Base-by-base conservation (phyloP, 495 filamentous ascomycete genomes). In the Trichoderma virens region DNA sequence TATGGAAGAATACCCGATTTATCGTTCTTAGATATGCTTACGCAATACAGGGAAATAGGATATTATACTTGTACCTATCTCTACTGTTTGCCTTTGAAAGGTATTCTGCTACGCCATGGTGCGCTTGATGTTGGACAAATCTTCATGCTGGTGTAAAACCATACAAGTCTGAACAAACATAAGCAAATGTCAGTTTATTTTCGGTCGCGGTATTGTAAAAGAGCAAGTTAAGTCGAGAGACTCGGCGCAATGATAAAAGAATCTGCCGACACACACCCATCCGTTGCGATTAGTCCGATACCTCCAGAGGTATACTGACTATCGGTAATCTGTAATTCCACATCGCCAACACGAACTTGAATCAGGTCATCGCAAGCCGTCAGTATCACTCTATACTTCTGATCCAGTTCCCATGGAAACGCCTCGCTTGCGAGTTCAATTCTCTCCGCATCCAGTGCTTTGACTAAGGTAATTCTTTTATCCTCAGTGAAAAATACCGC, bases 331-430 rank as follows among this genome's bases (percentile, higher is more conserved):
- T 18, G 51, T 18, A 56, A 18, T 30, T 56, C 25, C 13, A 16
- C 25, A 16, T 31, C 51, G 18, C 16, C 51, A 56, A 56, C 47
- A 0, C 47, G 47, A 56, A 3, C 23, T 13, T 4, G 2, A 14
- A 56, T 56, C 14, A 0, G 4, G 4, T 28, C 8, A 27, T 67
- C 71, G 4, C 32, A 14, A 3, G 56, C 66, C 5, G 34, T 25
- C 3, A 74, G 0, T 0, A 34, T 61, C 11, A 73, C 27, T 3
- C 16, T 64, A 30, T 74, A 74, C n/a, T 61, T 45, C 27, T 20
- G 23, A 56, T 74, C 71, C 18, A 65, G 7, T 54, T 70, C 30
- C 72, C 72, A 74, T 0, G 59, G 59, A 41, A 69, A 70, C 1
- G 25, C 47, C 16, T 2, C 34, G 27, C 64, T 67, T 0, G 45